A percentile compares a stretch with the other conserved stretches of the same genome.
Conservation (phyloP, 2,329 filamentous ascomycete species). For the Trichophyton schoenleinii region DNA sequence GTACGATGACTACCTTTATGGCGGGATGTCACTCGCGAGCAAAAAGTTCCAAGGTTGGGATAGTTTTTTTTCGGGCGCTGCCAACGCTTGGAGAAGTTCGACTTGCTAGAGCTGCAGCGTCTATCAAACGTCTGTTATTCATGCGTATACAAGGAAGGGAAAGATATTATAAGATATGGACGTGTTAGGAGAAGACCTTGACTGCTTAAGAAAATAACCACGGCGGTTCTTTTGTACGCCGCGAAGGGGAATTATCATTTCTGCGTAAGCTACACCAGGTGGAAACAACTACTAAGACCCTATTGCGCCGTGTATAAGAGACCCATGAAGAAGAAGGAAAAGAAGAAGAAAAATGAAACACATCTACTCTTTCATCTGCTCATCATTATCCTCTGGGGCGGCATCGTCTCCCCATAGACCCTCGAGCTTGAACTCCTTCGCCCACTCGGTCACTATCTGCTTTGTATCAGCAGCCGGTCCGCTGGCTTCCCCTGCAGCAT, state of each 20-base stretch:
- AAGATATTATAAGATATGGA: background rate
- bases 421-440: constrained; percentile 87
- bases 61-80: too few relatives aligned
- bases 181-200: background rate
- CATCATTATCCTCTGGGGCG: constrained; percentile 30
- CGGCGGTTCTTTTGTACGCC: background rate
- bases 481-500: constrained; percentile 5
- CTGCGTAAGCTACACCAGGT: background rate
- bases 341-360: background rate
- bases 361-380: constrained; percentile 29
- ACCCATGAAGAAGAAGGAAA: background rate
- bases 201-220: background rate
- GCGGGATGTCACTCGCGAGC: too few relatives aligned
- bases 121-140: too few relatives aligned
- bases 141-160: too few relatives aligned
- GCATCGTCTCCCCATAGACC: constrained; percentile 65
- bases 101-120: too few relatives aligned
- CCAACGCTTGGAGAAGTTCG: too few relatives aligned
- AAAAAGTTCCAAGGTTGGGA: too few relatives aligned
- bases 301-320: too few relatives aligned
- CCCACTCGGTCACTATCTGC: constrained; percentile 83
- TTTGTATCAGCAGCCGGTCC: constrained; percentile 51
- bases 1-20: too few relatives aligned
- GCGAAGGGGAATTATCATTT: background rate
- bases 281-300: background rate